These are phyloP conservation scores for Talaromyces adpressus DNA, from an alignment of 495 filamentous ascomycete genomes.

Conservation along the genomic window DNA sequence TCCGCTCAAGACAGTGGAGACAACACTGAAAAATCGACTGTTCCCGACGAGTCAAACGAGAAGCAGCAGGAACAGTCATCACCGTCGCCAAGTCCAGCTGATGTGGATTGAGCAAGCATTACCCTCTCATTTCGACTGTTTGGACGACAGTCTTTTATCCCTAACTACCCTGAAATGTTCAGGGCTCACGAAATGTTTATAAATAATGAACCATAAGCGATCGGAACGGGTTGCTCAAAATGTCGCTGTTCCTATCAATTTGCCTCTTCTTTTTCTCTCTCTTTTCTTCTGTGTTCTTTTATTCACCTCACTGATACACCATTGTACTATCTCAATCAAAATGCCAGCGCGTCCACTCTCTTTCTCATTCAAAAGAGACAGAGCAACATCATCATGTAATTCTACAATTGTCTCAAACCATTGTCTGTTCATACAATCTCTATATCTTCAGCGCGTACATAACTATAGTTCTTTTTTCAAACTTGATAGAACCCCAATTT, in stretches of 20 bases:
- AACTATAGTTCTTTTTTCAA: not conserved
- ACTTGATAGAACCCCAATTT: too few species aligned
- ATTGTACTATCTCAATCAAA: not conserved
- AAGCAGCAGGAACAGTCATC: not conserved
- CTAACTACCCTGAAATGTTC: not conserved
- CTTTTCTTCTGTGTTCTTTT: not conserved
- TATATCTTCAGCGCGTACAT: too few species aligned
- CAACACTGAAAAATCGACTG: not conserved
- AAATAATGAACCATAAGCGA: not conserved
- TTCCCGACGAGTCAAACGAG: not conserved
- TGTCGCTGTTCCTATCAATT: not conserved
- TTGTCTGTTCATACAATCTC: not conserved
- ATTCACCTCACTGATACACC: not conserved
- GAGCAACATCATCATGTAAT: not conserved
- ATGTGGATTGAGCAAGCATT: not conserved
- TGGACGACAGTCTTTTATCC: not conserved
- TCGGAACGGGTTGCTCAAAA: not conserved
- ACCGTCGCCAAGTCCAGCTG: constrained; percentile 2
- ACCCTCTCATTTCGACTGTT: not conserved
- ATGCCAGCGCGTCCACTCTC: too few species aligned
- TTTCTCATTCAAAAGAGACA: not conserved
- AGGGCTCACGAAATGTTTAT: not conserved
- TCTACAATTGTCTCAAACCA: not conserved
- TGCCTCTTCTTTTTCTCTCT: not conserved
- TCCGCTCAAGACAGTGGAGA: not conserved